These are phyloP conservation scores for Penicilliopsis zonata DNA, from an alignment of 495 filamentous ascomycete genomes.

Conservation along the genomic window DNA sequence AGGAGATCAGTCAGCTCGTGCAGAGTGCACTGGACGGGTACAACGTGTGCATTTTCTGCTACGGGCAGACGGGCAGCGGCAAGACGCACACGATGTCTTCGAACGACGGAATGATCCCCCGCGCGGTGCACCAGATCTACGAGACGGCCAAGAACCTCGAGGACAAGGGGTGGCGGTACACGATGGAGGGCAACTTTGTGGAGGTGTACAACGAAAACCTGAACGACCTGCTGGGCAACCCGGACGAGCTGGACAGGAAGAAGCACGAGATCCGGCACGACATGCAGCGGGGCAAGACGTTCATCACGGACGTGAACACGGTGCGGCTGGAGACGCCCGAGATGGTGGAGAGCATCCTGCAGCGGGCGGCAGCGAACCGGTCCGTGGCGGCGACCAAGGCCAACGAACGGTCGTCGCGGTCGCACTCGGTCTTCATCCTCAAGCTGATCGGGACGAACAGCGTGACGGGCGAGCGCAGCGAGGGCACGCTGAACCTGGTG, in stretches of 20 bases:
- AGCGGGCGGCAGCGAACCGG: slow-evolving; percentile 67
- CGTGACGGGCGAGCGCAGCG: slow-evolving; percentile 70
- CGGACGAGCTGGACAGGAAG: slow-evolving; percentile 68
- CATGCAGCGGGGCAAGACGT: slow-evolving; percentile 64
- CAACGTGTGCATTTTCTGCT: slow-evolving; percentile 99
- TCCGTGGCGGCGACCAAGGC: slow-evolving; percentile 92
- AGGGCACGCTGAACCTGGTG: slow-evolving; percentile 92
- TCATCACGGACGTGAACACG: slow-evolving; percentile 69
- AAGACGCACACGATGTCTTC: slow-evolving; percentile 98
- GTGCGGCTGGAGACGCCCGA: slow-evolving; percentile 66
- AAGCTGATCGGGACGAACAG: slow-evolving; percentile 73
- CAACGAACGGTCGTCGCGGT: slow-evolving; percentile 87
- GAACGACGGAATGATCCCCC: slow-evolving; percentile 87
- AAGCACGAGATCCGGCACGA: slow-evolving; percentile 92
- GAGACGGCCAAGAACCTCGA: slow-evolving; percentile 67
- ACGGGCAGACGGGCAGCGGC: slow-evolving; percentile 93
- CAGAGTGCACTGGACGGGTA: slow-evolving; percentile 95
- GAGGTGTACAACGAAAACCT: slow-evolving; percentile 98
- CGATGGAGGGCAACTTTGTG: slow-evolving; percentile 91
- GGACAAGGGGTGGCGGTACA: slow-evolving; percentile 90
- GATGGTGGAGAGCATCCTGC: slow-evolving; percentile 68
- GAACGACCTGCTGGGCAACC: slow-evolving; percentile 76
- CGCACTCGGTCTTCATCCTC: slow-evolving; percentile 93
- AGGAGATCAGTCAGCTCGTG: slow-evolving; percentile 93
- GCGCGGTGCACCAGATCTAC: slow-evolving; percentile 86